Evolutionary conservation across 805 yeast genomes (phyloP).

Genomic region (Candida coleopterorum): DNA sequence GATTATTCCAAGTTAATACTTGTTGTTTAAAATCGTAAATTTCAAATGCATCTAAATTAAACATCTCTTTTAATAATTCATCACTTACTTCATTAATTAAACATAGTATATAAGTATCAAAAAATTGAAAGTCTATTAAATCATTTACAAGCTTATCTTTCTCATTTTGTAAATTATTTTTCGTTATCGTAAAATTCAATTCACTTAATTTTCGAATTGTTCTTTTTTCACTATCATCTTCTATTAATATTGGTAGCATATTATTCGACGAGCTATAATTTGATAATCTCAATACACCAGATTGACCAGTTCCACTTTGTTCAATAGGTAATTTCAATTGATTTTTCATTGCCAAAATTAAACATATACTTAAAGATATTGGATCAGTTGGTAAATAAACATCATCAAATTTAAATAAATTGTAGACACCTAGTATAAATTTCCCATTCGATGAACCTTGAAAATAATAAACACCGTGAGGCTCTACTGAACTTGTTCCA

Average conservation of each 20-base stretch:
- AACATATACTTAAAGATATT: constrained; percentile 42
- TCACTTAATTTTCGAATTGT: constrained; percentile 19
- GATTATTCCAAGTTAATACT: constrained; percentile 22
- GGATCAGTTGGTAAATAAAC: constrained; percentile 55
- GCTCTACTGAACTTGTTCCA: constrained; percentile 14
- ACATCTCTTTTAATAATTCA: constrained; percentile 10
- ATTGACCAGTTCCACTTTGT: constrained; percentile 12
- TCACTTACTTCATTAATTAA: constrained; percentile 12
- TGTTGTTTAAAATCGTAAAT: constrained; percentile 15
- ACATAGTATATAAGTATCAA: constrained; percentile 46
- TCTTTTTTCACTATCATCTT: constrained; percentile 40
- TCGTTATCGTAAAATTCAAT: constrained; percentile 7
- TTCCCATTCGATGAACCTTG: constrained; percentile 12
- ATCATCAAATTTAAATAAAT: constrained; percentile 26
- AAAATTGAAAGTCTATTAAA: constrained; percentile 37
- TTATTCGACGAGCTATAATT: constrained; percentile 46
- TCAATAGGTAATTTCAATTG: constrained; percentile 36
- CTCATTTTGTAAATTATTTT: constrained; percentile 2
- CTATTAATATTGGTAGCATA: constrained; percentile 53
- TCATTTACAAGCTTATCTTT: constrained; percentile 27
- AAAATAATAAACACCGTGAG: constrained; percentile 14
- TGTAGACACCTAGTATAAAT: constrained; percentile 54
- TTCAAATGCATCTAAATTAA: constrained; percentile 12
- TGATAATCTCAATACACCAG: constrained; percentile 42
- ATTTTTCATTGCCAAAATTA: constrained; percentile 44